Percentiles rank a stretch among this genome's conserved stretches.
Conservation (phyloP, 2,329 filamentous ascomycete genomes). For the Herpomyces periplanetae region DNA sequence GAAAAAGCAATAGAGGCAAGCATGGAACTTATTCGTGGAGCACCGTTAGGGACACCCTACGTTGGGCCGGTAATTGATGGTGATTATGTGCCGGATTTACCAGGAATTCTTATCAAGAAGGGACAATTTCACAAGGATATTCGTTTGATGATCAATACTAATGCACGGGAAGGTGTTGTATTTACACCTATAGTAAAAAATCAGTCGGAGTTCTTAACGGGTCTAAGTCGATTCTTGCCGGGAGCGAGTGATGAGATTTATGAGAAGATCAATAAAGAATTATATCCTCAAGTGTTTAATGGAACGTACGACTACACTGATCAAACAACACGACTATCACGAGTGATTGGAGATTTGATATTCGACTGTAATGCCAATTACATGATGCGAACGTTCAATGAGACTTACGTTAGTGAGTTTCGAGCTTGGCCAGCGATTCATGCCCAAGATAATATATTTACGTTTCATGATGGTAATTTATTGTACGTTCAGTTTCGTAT, state of each 20-base stretch:
- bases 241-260: neutral
- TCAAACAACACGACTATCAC: neutral
- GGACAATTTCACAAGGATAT: constrained; percentile 10
- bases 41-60: constrained; percentile 6
- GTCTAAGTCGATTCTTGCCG: too few relatives aligned
- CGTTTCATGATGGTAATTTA: constrained; percentile 3
- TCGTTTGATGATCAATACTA: constrained; percentile 11
- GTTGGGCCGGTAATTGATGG: constrained; percentile 12
- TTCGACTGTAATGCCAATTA: constrained; percentile 2
- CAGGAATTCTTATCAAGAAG: constrained; percentile 9
- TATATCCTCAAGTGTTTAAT: constrained; percentile 1
- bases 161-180: constrained; percentile 10
- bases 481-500: too few relatives aligned
- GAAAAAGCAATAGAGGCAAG: constrained; percentile 7
- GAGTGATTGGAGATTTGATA: constrained; percentile 1
- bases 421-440: constrained; percentile 2
- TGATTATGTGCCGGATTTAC: constrained; percentile 11
- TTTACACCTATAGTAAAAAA: too few relatives aligned
- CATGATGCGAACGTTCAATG: constrained; percentile 1
- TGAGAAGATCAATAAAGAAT: constrained; percentile 1
- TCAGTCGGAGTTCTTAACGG: too few relatives aligned
- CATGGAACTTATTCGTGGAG: constrained; percentile 5
- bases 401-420: constrained; percentile 3
- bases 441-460: constrained; percentile 2
- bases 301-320: neutral